Evolutionary conservation across 129 eudicot species (phyloP), one percentile per base, ranked within the genome.

Genomic region (Centrapalus pauciflorus): DNA sequence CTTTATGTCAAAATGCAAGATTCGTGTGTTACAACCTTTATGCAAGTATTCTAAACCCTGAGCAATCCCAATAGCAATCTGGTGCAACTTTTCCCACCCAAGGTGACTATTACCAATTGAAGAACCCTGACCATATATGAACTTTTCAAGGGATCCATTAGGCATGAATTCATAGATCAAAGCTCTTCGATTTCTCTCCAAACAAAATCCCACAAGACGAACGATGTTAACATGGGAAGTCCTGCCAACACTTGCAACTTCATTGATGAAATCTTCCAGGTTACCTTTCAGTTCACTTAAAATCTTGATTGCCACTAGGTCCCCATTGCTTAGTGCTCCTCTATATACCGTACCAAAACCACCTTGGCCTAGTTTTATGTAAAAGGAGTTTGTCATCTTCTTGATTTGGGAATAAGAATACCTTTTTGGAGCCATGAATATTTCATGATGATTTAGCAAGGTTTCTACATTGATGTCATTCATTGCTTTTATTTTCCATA

Each of bases 311-410:
- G 81, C 81, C 55, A 76, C 71, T 26, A 4, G 49, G 27, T 21
- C 11, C 28, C 71, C 73, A 58, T 73, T 67, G 12, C 8, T 51
- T 30, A 80, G 70, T 16, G 11, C 68, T 21, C 85, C 85, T 73
- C 70, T 72, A 62, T 83, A 83, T 17, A 83, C 88, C 9, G 27
- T 7, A 33, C 84, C 84, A 43, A 40, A 72, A 1, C 82, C 88
- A 38, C 88, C 88, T 71, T 76, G 32, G 4, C 84, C 88, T 7
- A 83, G 69, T 24, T 76, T 72, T 17, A 48, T 30, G 17, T 35
- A 57, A 12, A 83, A 76, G 12, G 65, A 43, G n/a, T 61, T 72
- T 40, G 88, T 83, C 55, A 79, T 76, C 58, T 60, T 73, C 73
- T 71, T 62, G 32, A 83, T 32, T 12, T 76, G 60, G n/a, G 76